Conservation (phyloP, 2,329 filamentous ascomycete species). For the Cercospora zeae-maydis region DNA sequence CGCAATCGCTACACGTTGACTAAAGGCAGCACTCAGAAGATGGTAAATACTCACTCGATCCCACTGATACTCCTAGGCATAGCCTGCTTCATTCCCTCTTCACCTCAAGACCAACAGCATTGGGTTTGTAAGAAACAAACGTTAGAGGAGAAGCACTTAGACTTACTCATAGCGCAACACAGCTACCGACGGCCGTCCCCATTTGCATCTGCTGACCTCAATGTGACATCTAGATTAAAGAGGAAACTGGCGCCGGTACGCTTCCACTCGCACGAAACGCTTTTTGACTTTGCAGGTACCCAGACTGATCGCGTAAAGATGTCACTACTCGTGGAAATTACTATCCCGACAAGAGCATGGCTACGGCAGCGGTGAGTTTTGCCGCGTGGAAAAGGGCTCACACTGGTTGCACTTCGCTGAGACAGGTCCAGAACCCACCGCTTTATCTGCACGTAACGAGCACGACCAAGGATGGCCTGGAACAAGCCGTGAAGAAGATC, state of each 20-base stretch:
- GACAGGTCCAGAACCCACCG: conserved; percentile 55
- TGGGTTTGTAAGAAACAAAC: conserved; percentile 33
- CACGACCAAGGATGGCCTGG: conserved; percentile 85
- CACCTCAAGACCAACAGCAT: conserved; percentile 21
- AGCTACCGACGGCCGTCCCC: conserved; percentile 49
- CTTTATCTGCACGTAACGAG: conserved; percentile 94
- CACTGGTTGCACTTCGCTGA: neutral
- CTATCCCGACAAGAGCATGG: conserved; percentile 96
- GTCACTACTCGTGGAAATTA: conserved; percentile 97
- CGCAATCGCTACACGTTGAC: conserved; percentile 96
- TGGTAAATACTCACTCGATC: conserved; percentile 80
- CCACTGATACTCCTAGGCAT: conserved; percentile 60
- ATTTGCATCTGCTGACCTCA: conserved; percentile 90
- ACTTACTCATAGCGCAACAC: conserved; percentile 47
- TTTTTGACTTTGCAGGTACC: conserved; percentile 47
- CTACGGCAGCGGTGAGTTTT: conserved; percentile 75
- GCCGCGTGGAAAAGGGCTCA: neutral
- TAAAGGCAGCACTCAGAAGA: conserved; percentile 96
- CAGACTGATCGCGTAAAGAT: conserved; percentile 69
- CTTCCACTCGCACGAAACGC: conserved; percentile 50
- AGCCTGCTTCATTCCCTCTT: conserved; percentile 5
- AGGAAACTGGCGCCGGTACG: conserved; percentile 99
- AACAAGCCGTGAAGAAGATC: conserved; percentile 81
- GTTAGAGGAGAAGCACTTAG: conserved; percentile 38
- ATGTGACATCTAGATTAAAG: conserved; percentile 95